Evolutionary conservation across 2,329 filamentous ascomycete species (phyloP).

Genomic region (Epichloe sp.): DNA sequence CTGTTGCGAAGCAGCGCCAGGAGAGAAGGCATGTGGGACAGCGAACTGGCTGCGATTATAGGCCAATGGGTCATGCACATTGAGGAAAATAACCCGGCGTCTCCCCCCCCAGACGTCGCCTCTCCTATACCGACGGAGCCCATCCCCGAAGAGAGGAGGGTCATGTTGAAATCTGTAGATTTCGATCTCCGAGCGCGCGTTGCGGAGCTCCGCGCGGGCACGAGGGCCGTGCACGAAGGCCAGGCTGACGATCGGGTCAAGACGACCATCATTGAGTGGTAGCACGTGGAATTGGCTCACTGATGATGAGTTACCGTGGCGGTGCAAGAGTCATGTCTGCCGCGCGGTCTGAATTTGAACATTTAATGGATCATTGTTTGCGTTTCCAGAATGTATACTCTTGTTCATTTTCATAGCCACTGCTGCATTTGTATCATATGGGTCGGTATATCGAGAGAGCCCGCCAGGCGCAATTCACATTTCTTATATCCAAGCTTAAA

Average conservation of each 20-base stretch:
- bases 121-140: slow-evolving; percentile 6
- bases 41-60: slow-evolving; percentile 42
- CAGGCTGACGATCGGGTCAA: slow-evolving; percentile 33
- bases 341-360: not conserved
- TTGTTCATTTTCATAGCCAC: too few species aligned
- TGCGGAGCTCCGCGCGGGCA: slow-evolving; percentile 40
- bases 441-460: too few species aligned
- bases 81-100: slow-evolving; percentile 31
- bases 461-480: too few species aligned
- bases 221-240: slow-evolving; percentile 34
- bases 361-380: too few species aligned
- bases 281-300: not conserved
- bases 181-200: slow-evolving; percentile 40
- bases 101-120: too few species aligned
- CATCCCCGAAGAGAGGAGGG: slow-evolving; percentile 39
- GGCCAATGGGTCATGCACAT: slow-evolving; percentile 41
- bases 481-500: too few species aligned
- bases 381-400: too few species aligned
- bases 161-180: slow-evolving; percentile 43
- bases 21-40: slow-evolving; percentile 59
- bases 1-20: slow-evolving; percentile 46
- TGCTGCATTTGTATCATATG: too few species aligned
- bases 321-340: not conserved
- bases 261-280: slow-evolving; percentile 37
- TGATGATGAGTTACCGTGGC: not conserved